A percentile compares a stretch with the other conserved stretches of the same genome.
These are phyloP conservation scores for Cutaneotrichosporon spelunceum DNA, from an alignment of 1,284 basidiomycete species.

Conservation along the genomic window DNA sequence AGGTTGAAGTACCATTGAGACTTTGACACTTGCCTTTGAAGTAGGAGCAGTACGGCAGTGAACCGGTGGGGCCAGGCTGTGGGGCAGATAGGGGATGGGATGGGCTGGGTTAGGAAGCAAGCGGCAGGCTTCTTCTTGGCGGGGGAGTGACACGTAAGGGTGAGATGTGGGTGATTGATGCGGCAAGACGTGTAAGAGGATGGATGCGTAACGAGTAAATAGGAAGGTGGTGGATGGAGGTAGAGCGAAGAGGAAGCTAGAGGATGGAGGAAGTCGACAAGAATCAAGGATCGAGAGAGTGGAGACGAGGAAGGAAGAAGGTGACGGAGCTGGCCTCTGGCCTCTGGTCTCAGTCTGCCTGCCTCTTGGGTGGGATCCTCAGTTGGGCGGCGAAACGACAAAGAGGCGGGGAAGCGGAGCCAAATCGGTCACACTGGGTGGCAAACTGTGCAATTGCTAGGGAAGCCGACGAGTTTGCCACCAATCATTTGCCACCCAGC, in stretches of 20 bases:
- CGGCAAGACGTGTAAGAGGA: not conserved
- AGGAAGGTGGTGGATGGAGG: not conserved
- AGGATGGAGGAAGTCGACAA: not conserved
- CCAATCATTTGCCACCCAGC: slow-evolving; percentile 6
- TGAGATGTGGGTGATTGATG: not conserved
- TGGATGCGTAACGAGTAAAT: not conserved
- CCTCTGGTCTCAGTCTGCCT: not conserved
- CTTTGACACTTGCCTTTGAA: slow-evolving; percentile 16
- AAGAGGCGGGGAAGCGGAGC: slow-evolving; percentile 1
- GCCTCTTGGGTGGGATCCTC: not conserved
- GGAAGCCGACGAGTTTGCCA: not conserved
- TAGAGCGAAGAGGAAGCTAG: not conserved
- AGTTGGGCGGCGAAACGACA: slow-evolving; percentile 6
- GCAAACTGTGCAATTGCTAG: too few species aligned
- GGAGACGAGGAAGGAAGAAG: not conserved
- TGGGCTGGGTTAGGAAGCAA: slow-evolving; percentile 4
- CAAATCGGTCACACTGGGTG: slow-evolving; percentile 2
- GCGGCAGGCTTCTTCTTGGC: not conserved
- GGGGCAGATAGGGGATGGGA: not conserved
- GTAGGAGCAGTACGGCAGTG: not conserved
- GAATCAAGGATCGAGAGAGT: not conserved
- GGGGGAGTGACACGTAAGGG: not conserved
- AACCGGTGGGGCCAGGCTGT: not conserved
- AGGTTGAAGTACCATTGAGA: slow-evolving; percentile 4
- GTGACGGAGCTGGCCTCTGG: not conserved